phyloP scores from a whole-genome alignment of 495 filamentous ascomycete genomes.

The Penicillium nucicola region DNA sequence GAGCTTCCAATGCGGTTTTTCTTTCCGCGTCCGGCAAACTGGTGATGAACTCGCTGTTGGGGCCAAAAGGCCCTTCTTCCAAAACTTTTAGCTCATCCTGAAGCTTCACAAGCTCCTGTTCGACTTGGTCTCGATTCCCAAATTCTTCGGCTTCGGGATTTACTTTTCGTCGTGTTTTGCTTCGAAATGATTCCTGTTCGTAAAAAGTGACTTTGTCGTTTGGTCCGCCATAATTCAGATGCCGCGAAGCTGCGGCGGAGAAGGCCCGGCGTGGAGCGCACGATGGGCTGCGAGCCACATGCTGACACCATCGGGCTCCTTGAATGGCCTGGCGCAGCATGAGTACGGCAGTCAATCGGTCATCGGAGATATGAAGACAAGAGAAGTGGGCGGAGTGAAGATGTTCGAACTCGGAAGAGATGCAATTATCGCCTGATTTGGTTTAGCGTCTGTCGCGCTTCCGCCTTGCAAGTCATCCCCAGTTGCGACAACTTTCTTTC shows the following conservation, averaged over 20 bases:
- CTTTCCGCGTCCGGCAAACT: constrained; percentile 39
- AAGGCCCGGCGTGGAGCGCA: constrained; percentile 30
- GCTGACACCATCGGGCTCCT: constrained; percentile 46
- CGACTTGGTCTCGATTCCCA: constrained; percentile 39
- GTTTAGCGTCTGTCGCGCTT: constrained; percentile 32
- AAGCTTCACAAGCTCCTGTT: constrained; percentile 46
- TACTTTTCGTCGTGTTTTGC: constrained; percentile 35
- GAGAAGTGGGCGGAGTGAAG: constrained; percentile 2
- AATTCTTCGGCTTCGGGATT: constrained; percentile 53
- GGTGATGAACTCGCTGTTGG: constrained; percentile 41
- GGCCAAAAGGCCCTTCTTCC: constrained; percentile 40
- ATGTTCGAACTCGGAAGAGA: constrained; percentile 20
- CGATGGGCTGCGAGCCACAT: constrained; percentile 35
- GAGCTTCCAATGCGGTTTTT: constrained; percentile 38
- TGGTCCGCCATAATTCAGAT: constrained; percentile 35
- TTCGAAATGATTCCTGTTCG: constrained; percentile 35
- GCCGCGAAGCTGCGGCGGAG: constrained; percentile 32
- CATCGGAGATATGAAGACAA: constrained; percentile 22
- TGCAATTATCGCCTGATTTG: constrained; percentile 28
- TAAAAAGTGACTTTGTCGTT: constrained; percentile 45
- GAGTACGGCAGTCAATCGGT: constrained; percentile 29
- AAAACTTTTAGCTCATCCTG: constrained; percentile 52
- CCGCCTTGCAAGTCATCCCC: constrained; percentile 19
- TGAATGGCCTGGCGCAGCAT: constrained; percentile 48
- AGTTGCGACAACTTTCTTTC: constrained; percentile 19